Base-by-base conservation (phyloP, 768 basidiomycete species). In the Trametes meyenii region DNA sequence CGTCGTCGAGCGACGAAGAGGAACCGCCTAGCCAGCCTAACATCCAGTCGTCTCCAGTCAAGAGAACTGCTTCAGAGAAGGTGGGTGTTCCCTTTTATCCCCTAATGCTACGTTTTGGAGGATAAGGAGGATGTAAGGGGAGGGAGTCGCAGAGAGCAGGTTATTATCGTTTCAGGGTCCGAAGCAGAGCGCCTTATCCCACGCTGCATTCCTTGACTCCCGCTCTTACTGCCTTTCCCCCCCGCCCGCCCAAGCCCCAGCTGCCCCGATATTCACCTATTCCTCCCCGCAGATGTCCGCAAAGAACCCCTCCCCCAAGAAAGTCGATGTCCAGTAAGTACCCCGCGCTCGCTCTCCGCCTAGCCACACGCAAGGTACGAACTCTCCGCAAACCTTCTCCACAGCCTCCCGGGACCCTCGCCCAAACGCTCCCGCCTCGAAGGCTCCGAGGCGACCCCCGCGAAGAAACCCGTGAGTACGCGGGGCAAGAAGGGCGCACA, bases 251-350 rank as follows among this genome's bases (percentile, higher is more conserved):
- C 26, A 21, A 12, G 23, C 29, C 40, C 40, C 26, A 19, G 35
- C 19, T n/a, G 8, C n/a, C 29, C 19, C 23, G 36, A 16, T 39
- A 36, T 35, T 51, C 17, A 36, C 36, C 29, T n/a, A n/a, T n/a
- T n/a, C 17, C 35, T 17, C 19, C 14, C 24, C 40, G 6, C 60
- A 66, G 68, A 61, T 51, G 46, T 26, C 66, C 40, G 19, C 49
- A 13, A 49, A 63, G 58, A 67, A 61, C 39, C 62, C 53, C 29
- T 48, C 61, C 11, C 71, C 74, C 1, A 72, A 73, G 70, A 71
- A 72, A 54, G 71, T 75, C 6, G 71, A 75, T 3, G 73, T 75
- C 49, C 66, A 70, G 76, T 76, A 50, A 66, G 76, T 70, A 16
- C 24, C 8, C 33, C 11, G 13, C 43, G n/a, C 17, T 16, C 46